Conservation (phyloP, 2,329 filamentous ascomycete species). For the Colletotrichum noveboracense region DNA sequence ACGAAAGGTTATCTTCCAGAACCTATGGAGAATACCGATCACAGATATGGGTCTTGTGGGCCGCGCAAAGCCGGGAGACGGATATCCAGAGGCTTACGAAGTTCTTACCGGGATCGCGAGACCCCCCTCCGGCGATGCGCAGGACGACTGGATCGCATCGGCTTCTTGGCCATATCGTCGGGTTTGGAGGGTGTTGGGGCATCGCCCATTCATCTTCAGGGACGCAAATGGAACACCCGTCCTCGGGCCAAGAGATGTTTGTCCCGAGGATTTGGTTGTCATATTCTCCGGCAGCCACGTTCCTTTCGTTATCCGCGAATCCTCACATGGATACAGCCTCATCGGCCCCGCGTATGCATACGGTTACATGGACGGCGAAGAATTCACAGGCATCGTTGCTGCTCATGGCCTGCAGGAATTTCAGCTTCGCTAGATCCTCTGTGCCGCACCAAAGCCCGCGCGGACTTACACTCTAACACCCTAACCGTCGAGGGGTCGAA, state of each 20-base stretch:
- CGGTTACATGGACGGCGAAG: neutral
- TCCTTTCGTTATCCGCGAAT: neutral
- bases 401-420: neutral
- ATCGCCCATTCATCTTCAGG: neutral
- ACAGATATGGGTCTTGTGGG: neutral
- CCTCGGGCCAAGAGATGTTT: neutral
- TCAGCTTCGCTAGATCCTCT: neutral
- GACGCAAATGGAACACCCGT: neutral
- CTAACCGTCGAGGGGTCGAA: constrained; percentile 20
- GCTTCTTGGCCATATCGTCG: neutral
- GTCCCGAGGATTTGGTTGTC: neutral
- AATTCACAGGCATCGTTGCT: neutral
- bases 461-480: constrained; percentile 20
- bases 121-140: neutral
- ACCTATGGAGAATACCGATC: neutral
- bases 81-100: neutral
- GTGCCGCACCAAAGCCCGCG: neutral
- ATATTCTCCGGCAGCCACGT: neutral
- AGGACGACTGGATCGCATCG: neutral
- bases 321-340: neutral
- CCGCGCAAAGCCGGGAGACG: neutral
- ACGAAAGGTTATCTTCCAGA: neutral
- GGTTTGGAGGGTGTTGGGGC: neutral
- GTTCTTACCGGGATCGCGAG: neutral
- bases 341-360: neutral